These are phyloP conservation scores for Globisporangium acanthophoron DNA, from an alignment of 352 stramenopile genomes.

Conservation along the genomic window DNA sequence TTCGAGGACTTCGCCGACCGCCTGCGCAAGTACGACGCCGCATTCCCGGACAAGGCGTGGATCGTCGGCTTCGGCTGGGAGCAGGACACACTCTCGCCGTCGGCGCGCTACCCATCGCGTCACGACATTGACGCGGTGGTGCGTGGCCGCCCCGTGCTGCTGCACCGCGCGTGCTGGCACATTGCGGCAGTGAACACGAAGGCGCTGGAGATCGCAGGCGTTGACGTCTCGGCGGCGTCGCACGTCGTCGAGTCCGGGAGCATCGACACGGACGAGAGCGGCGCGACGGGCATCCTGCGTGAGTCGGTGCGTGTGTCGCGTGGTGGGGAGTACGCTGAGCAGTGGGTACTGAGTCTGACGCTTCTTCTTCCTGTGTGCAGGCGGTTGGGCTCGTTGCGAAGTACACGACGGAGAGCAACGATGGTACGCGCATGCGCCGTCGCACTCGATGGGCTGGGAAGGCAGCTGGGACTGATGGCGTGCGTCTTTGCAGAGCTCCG, in stretches of 20 bases:
- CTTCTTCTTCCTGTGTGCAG: constrained; percentile 15
- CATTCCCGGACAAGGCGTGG: constrained; percentile 66
- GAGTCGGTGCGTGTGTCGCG: constrained; percentile 37
- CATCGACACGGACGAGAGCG: constrained; percentile 62
- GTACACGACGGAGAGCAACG: constrained; percentile 59
- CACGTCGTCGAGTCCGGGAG: constrained; percentile 33
- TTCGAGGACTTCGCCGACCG: constrained; percentile 62
- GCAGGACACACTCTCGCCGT: constrained; percentile 64
- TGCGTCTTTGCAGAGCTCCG: constrained; percentile 32
- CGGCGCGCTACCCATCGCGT: constrained; percentile 60
- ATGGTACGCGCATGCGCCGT: constrained; percentile 28
- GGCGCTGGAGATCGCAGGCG: constrained; percentile 62
- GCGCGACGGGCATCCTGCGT: constrained; percentile 60
- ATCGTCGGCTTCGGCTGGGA: constrained; percentile 86
- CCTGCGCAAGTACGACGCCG: constrained; percentile 49
- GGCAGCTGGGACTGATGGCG: not conserved
- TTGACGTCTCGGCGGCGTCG: constrained; percentile 31
- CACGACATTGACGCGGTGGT: constrained; percentile 77
- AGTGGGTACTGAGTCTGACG: not conserved
- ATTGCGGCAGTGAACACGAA: constrained; percentile 85
- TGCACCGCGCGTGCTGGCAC: constrained; percentile 89
- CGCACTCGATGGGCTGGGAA: not conserved
- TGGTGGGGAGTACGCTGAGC: not conserved
- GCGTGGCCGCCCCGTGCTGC: constrained; percentile 54
- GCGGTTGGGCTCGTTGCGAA: constrained; percentile 67